Percentiles rank a stretch among this genome's conserved stretches.
Evolutionary conservation across 106 monocot genomes (phyloP).

Genomic region (Apostasia ramifera): DNA sequence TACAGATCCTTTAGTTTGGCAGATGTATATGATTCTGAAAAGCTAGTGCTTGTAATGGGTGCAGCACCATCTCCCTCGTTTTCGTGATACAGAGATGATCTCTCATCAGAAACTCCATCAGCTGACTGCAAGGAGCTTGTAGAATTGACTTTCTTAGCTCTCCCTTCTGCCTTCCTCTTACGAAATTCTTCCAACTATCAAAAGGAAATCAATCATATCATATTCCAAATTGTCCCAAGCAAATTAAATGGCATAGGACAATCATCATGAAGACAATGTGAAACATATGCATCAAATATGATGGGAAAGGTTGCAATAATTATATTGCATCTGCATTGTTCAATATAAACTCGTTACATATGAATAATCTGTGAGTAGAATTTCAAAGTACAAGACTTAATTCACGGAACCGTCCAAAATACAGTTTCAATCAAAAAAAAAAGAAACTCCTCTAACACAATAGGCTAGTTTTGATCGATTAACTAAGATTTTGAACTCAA

Average conservation of each 20-base stretch:
- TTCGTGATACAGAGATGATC: constrained; percentile 20
- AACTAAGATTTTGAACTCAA: too few species aligned
- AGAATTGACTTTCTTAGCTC: constrained; percentile 39
- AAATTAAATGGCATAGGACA: background rate
- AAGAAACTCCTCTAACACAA: too few species aligned
- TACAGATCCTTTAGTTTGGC: constrained; percentile 9
- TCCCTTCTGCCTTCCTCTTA: constrained; percentile 60
- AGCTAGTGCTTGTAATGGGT: background rate
- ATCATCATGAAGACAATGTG: background rate
- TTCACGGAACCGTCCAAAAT: too few species aligned
- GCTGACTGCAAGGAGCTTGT: constrained; percentile 30
- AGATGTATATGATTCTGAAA: constrained; percentile 2
- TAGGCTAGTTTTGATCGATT: too few species aligned
- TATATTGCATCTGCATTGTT: too few species aligned
- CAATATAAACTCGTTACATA: too few species aligned
- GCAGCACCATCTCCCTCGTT: constrained; percentile 13
- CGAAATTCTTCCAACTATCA: constrained; percentile 80
- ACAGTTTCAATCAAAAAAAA: too few species aligned
- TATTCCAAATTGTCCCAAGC: background rate
- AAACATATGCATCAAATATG: background rate
- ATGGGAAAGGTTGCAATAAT: too few species aligned
- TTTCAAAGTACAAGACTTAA: too few species aligned
- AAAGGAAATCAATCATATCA: constrained; percentile 8
- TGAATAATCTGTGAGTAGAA: too few species aligned
- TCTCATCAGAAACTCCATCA: constrained; percentile 28